Base-by-base conservation (phyloP, 305 asterid genomes). In the Striga hermonthica region DNA sequence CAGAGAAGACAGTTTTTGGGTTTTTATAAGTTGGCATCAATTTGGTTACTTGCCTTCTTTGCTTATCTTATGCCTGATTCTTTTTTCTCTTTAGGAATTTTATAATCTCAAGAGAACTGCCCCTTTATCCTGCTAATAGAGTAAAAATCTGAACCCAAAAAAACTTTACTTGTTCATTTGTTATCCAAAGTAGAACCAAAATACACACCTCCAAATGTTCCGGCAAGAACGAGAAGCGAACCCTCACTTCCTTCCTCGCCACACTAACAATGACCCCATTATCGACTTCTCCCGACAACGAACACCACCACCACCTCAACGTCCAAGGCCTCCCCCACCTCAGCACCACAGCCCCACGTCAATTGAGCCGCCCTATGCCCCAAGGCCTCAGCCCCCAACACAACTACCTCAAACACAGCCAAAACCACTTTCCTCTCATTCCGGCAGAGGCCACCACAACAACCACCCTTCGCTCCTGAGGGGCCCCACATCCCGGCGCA, bases 41-140 rank as follows among this genome's bases (percentile, higher is more conserved):
- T 73, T 73, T 69, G 70, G 55, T 83, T 72, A 70, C 84, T 82
- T 79, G 87, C 83, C 87, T 82, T 79, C 75, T 4, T 22, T 72
- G 79, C 81, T 62, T 53, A 57, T 44, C 76, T 59, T 57, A 76
- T 54, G 55, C 67, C 62, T 57, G 78, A 76, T 80, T 76, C 82
- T 80, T 76, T 52, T 76, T 70, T 77, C 68, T 72, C 73, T 41
- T 44, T 48, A 49, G 40, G 22, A 69, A 31, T 36, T 10, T 15
- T 8, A 37, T 66, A 13, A 37, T 40, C 15, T 7, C 28, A 6
- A 31, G 6, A 13, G 15, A 13, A 4, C 40, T 40, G 7, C 64
- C 62, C 39, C 1, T 56, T 49, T 6, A 10, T 49, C 55, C 47
- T 41, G 47, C 54, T 48, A 12, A 16, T n/a, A 48, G 22, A 48